These are phyloP conservation scores for Curvularia verruculosa DNA, from an alignment of 2,329 filamentous ascomycete genomes.

Conservation along the genomic window DNA sequence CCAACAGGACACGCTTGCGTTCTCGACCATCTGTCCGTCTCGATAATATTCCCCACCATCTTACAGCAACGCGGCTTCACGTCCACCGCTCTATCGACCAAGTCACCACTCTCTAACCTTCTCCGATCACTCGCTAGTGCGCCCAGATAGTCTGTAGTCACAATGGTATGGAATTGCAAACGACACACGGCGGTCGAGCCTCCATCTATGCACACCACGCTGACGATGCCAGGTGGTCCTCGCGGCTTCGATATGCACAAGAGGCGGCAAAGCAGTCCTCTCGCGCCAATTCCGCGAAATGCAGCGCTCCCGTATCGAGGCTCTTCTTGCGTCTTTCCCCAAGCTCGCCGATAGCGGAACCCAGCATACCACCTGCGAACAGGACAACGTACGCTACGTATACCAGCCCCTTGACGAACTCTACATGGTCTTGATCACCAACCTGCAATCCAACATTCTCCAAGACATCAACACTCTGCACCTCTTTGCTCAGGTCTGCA, in stretches of 20 bases:
- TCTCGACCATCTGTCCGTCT: conserved; percentile 19
- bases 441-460: conserved; percentile 98
- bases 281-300: conserved; percentile 98
- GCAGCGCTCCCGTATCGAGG: conserved; percentile 94
- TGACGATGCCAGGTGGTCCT: conserved; percentile 78
- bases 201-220: conserved; percentile 20
- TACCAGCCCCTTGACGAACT: conserved; percentile 99
- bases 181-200: neutral
- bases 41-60: conserved; percentile 29
- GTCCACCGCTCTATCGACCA: conserved; percentile 5
- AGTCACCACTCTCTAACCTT: neutral
- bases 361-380: conserved; percentile 97
- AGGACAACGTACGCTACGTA: conserved; percentile 99
- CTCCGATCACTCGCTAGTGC: neutral
- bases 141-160: conserved; percentile 18
- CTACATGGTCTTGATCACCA: conserved; percentile 99
- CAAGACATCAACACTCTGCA: conserved; percentile 99
- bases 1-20: conserved; percentile 5
- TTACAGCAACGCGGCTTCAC: conserved; percentile 15
- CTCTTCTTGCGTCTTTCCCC: conserved; percentile 92
- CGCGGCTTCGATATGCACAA: conserved; percentile 97
- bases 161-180: conserved; percentile 37
- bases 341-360: conserved; percentile 96
- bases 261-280: conserved; percentile 96
- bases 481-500: conserved; percentile 95